Evolutionary conservation across 805 yeast species (phyloP), one percentile per base, ranked within the genome.

Genomic region (Teunomyces cretensis): DNA sequence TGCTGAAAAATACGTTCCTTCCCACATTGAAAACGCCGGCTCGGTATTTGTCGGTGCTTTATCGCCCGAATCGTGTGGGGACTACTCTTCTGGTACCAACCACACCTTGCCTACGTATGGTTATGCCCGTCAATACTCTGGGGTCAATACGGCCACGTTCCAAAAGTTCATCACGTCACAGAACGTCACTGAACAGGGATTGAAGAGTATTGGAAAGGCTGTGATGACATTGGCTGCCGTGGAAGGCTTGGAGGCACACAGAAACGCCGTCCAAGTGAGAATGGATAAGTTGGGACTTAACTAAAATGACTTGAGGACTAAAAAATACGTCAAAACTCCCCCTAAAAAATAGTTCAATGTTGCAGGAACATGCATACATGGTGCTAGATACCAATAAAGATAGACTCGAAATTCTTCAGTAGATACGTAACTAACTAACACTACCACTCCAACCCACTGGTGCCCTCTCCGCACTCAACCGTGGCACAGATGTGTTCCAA

Each of bases 31-130:
- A 51, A 84, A 94, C 63, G 99, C 99, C 5, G 99, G 99, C 32
- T 86, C 96, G 27, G 94, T 94, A 17, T 94, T 94, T 60, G 97
- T 94, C 45, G 99, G 99, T 37, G 86, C 92, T 3, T 87, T 86
- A 65, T 87, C 97, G 2, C 99, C 99, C 41, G 99, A 94, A 67
- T 86, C 96, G 2, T 91, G 97, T 66, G 99, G 99, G 61, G 99
- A 94, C 71, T 94, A 94, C 72, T 91, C 97, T 0, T 81, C 91
- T 49, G 99, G 99, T 64, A 94, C 99, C 4, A 94, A 94, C 76
- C 99, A 94, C 72, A 94, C 99, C 0, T 78, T 94, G 57, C 99
- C 99, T 47, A 94, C 99, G 0, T 94, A 94, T 62, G 99, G 99
- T 41, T 94, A 92, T 61, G 98, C 99, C 36, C 85, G 90, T 72